phyloP scores from a whole-genome alignment of 2,329 filamentous ascomycete species.

The Zasmidium cellare region DNA sequence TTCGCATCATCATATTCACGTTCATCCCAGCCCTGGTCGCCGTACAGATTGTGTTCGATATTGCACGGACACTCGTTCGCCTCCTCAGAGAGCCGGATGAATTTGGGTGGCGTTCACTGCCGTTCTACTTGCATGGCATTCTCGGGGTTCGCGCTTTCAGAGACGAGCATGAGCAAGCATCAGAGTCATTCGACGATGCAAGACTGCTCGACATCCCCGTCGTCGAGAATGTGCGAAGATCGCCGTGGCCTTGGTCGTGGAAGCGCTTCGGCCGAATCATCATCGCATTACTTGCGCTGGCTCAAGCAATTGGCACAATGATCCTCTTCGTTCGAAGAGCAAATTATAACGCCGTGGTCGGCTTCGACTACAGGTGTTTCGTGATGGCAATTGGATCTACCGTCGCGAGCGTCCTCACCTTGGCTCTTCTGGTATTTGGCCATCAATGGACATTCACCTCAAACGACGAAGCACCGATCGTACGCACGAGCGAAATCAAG shows the following conservation, averaged over 20 bases:
- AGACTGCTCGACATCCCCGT: background rate
- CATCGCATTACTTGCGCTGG: background rate
- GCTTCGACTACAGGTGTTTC: constrained; percentile 1
- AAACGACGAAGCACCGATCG: background rate
- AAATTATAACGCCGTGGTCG: background rate
- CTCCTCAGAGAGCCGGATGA: constrained; percentile 8
- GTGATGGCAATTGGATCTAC: background rate
- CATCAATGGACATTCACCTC: constrained; percentile 1
- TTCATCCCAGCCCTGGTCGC: constrained; percentile 4
- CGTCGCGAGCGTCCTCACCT: background rate
- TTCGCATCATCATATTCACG: constrained; percentile 2
- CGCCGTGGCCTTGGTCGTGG: background rate
- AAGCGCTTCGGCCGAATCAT: background rate
- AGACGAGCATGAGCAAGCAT: background rate
- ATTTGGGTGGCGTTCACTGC: background rate
- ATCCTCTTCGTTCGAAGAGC: constrained; percentile 3
- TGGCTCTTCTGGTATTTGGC: constrained; percentile 2
- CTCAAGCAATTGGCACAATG: constrained; percentile 2
- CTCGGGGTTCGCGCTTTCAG: constrained; percentile 2
- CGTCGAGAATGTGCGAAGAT: background rate
- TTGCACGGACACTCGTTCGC: background rate
- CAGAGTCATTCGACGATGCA: background rate
- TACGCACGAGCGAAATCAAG: constrained; percentile 1
- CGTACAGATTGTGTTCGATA: constrained; percentile 2
- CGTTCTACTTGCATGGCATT: constrained; percentile 2